Evolutionary conservation across 371 early-diverging fungal genomes (phyloP).

Genomic region (Mucor indicus): DNA sequence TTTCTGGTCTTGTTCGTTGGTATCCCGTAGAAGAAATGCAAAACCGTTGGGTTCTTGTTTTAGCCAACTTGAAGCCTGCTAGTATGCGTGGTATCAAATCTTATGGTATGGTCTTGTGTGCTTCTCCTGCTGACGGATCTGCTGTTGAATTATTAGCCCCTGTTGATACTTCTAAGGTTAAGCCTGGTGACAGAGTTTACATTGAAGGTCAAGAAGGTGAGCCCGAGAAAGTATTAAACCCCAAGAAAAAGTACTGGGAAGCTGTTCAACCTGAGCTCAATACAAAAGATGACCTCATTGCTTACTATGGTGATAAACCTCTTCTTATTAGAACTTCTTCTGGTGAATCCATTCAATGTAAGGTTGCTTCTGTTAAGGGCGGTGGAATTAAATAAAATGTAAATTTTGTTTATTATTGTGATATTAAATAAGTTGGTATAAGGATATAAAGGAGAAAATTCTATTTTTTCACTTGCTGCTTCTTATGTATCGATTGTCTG

Average conservation of each 20-base stretch:
- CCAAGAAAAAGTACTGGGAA: constrained; percentile 98
- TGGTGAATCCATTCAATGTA: constrained; percentile 56
- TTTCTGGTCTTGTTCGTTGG: constrained; percentile 91
- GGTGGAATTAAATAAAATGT: constrained; percentile 72
- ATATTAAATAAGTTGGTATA: too few species aligned
- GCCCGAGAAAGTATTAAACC: constrained; percentile 89
- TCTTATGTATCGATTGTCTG: too few species aligned
- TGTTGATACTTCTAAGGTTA: constrained; percentile 70
- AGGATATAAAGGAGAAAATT: too few species aligned
- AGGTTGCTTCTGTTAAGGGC: constrained; percentile 60
- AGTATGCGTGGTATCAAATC: constrained; percentile 95
- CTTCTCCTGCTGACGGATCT: constrained; percentile 79
- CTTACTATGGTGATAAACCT: constrained; percentile 65
- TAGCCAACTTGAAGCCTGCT: constrained; percentile 91
- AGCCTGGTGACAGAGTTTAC: constrained; percentile 89
- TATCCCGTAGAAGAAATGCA: constrained; percentile 86
- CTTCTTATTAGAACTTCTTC: constrained; percentile 58
- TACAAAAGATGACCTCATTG: constrained; percentile 77
- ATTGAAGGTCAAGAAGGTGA: constrained; percentile 87
- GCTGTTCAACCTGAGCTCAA: constrained; percentile 91
- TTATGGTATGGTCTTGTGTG: constrained; percentile 93
- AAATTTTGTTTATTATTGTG: too few species aligned
- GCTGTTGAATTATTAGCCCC: constrained; percentile 91
- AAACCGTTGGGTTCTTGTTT: constrained; percentile 42
- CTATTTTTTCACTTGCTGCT: too few species aligned